These are phyloP conservation scores for Geotrichum histeridarum DNA, from an alignment of 1,139 yeast species.

Conservation along the genomic window DNA sequence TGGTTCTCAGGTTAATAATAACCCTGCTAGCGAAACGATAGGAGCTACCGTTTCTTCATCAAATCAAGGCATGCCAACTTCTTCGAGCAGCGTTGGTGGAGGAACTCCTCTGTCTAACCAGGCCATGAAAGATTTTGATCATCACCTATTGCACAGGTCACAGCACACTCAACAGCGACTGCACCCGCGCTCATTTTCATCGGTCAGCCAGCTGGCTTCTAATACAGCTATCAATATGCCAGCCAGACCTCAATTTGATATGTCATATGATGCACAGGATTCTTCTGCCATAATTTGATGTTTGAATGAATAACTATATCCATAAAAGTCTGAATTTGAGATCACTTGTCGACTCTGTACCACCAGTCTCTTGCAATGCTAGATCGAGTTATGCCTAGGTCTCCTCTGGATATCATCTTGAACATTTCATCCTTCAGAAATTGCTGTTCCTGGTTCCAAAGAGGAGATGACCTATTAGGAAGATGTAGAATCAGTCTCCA, in stretches of 20 bases:
- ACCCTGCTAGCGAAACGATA: not conserved
- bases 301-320: not conserved
- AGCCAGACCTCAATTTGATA: conserved; percentile 3
- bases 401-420: no score
- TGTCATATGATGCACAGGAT: conserved; percentile 2
- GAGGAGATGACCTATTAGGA: no score
- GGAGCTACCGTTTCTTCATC: not conserved
- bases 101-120: conserved; percentile 7
- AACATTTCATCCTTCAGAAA: no score
- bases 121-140: conserved; percentile 4
- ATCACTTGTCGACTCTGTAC: no score
- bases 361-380: no score
- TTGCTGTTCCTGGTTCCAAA: no score
- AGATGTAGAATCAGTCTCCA: no score
- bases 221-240: conserved; percentile 19
- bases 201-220: conserved; percentile 20
- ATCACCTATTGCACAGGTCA: not conserved
- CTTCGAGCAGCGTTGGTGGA: not conserved
- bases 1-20: not conserved
- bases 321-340: no score
- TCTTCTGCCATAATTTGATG: conserved; percentile 2
- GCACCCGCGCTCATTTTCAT: conserved; percentile 20
- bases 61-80: not conserved
- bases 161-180: conserved; percentile 14
- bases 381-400: no score